Evolutionary conservation across 2,329 filamentous ascomycete species (phyloP).

Genomic region (Penicillium sp.): DNA sequence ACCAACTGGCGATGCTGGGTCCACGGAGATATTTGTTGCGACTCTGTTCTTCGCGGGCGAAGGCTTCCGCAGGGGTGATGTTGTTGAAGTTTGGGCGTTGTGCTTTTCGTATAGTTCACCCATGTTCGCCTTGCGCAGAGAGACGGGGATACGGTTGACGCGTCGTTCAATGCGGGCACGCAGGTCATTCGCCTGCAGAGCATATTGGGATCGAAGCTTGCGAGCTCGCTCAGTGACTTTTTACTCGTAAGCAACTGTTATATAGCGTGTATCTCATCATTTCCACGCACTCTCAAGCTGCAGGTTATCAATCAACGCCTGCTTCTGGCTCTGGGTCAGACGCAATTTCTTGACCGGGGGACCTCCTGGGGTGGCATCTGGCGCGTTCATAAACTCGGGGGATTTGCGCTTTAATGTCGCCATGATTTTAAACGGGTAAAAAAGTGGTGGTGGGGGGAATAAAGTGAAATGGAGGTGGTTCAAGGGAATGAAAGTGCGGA

Average conservation of each 20-base stretch:
- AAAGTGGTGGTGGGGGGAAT: neutral
- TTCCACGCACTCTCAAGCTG: slow-evolving; percentile 78
- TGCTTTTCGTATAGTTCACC: slow-evolving; percentile 72
- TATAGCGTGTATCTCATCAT: neutral
- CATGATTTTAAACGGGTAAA: slow-evolving; percentile 34
- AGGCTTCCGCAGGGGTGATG: slow-evolving; percentile 37
- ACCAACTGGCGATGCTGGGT: slow-evolving; percentile 34
- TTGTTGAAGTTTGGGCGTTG: slow-evolving; percentile 31
- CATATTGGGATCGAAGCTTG: slow-evolving; percentile 86
- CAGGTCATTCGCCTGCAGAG: slow-evolving; percentile 82
- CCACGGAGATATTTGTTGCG: slow-evolving; percentile 35
- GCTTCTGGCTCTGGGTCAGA: slow-evolving; percentile 75
- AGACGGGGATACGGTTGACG: slow-evolving; percentile 85
- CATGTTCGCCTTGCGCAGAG: slow-evolving; percentile 79
- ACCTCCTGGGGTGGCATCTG: slow-evolving; percentile 44
- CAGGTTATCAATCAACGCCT: slow-evolving; percentile 84
- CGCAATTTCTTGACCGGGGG: slow-evolving; percentile 67
- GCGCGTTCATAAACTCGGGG: slow-evolving; percentile 36
- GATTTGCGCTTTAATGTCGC: slow-evolving; percentile 47
- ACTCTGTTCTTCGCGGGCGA: slow-evolving; percentile 35
- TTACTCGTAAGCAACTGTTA: slow-evolving; percentile 13
- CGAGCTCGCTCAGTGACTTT: slow-evolving; percentile 85
- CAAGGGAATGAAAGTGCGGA: slow-evolving; percentile 14
- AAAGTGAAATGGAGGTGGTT: neutral
- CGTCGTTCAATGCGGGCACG: slow-evolving; percentile 87